Base-by-base conservation (phyloP, 352 stramenopile species). In the Globisporangium irregulare region DNA sequence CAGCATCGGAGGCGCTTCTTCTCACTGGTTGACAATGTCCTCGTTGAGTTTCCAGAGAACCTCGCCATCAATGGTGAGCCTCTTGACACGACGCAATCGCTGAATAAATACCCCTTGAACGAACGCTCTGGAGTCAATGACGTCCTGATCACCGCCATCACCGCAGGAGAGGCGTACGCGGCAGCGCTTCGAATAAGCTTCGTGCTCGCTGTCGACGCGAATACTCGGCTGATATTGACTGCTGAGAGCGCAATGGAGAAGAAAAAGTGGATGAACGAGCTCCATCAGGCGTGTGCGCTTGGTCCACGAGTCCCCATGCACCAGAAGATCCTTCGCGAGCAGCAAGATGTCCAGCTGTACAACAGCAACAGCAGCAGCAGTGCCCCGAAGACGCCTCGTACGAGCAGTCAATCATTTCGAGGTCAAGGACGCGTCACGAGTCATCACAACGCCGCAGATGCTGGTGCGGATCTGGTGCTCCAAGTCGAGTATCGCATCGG, bases 181-280 rank as follows among this genome's bases (percentile, higher is more conserved):
- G 51, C 64, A 2, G 51, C 77, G 3, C 67, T 86, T 9, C 66
- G 64, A 0, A 75, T 84, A 8, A 88, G 72, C 25, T 84, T 91
- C 36, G 10, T 79, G 8, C 27, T 91, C 24, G 59, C 46, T n/a
- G 36, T 76, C 1, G 61, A 73, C 62, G 0, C 59, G 8, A 29
- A 36, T 0, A 75, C 36, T 1, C 67, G 73, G 1, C 25, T 89
- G 9, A 29, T 85, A 8, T 59, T 86, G 24, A 87, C 80, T 10
- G 73, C 78, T n/a, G 59, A 75, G 22, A 85, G 72, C 22, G 22
- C 51, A 1, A 73, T 75, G 51, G 77, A 89, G 24, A 87, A 84
- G 60, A 73, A 74, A 29, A 73, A 72, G n/a, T 89, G 82, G 82
- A 79, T 86, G 74, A 27, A 48, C 0, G 77, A 75, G 9, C 66